Conservation (phyloP, 202 grass and related monocot genomes). For the Eragrostis tef region DNA sequence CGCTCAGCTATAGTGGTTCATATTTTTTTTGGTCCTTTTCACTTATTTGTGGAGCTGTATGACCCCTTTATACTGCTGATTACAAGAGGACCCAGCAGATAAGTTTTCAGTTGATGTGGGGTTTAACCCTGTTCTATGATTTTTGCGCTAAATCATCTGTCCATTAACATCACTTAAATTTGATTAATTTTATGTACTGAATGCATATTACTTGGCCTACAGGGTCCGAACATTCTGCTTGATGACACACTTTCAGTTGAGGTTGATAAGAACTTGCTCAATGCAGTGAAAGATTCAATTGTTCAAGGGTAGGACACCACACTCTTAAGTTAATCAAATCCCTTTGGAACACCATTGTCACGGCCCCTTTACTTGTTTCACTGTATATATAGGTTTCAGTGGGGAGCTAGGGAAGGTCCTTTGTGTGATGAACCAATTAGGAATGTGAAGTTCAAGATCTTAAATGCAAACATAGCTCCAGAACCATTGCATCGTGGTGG, state of each 20-base stretch:
- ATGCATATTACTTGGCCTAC: constrained; percentile 29
- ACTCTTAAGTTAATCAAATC: constrained; percentile 26
- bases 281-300: constrained; percentile 87
- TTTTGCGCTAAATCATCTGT: constrained; percentile 27
- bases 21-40: constrained; percentile 1
- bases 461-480: constrained; percentile 85
- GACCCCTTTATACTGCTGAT: neutral
- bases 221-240: constrained; percentile 94
- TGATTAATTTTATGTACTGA: constrained; percentile 6
- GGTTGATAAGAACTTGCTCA: constrained; percentile 93
- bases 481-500: constrained; percentile 97
- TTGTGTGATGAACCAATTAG: constrained; percentile 97
- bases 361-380: constrained; percentile 42
- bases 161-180: neutral
- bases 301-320: constrained; percentile 76
- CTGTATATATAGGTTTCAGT: constrained; percentile 74
- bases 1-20: neutral
- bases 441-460: constrained; percentile 97
- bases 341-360: constrained; percentile 27
- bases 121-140: constrained; percentile 12
- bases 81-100: neutral
- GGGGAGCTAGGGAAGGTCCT: constrained; percentile 97
- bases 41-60: constrained; percentile 18
- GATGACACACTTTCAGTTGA: constrained; percentile 95
- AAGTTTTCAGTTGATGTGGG: constrained; percentile 12